Conservation (phyloP, 2,329 filamentous ascomycete genomes). For the Coleophoma cylindrospora region DNA sequence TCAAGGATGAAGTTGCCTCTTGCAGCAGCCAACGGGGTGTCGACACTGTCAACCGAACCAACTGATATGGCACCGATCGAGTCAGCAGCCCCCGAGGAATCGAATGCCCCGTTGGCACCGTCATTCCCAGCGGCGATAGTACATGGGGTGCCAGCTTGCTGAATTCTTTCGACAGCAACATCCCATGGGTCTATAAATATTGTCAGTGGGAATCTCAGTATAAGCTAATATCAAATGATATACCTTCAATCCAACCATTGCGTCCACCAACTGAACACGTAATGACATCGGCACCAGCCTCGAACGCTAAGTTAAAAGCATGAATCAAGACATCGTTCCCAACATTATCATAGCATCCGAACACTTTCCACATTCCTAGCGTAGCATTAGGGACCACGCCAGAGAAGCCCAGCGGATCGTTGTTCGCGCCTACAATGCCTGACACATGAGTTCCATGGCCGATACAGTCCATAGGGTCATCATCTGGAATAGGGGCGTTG, state of each 20-base stretch:
- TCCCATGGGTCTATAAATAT: background rate
- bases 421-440: slow-evolving; percentile 27
- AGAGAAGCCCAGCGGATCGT: background rate
- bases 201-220: too few relatives aligned
- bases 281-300: slow-evolving; percentile 5
- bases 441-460: slow-evolving; percentile 25
- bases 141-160: background rate
- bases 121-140: slow-evolving; percentile 2
- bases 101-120: background rate
- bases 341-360: slow-evolving; percentile 1
- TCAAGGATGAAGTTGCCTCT: background rate
- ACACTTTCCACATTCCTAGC: slow-evolving; percentile 3
- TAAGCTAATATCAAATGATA: background rate
- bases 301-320: slow-evolving; percentile 5
- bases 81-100: background rate
- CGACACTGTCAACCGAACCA: background rate
- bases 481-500: slow-evolving; percentile 23
- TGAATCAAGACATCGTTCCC: slow-evolving; percentile 3
- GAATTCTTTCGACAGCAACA: background rate
- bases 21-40: too few relatives aligned
- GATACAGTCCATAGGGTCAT: slow-evolving; percentile 28
- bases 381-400: slow-evolving; percentile 3
- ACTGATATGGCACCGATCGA: background rate
- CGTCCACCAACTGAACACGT: slow-evolving; percentile 1
- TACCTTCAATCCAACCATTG: slow-evolving; percentile 1